Conservation (phyloP, 2,329 filamentous ascomycete species). For the Scytalidium sp. region DNA sequence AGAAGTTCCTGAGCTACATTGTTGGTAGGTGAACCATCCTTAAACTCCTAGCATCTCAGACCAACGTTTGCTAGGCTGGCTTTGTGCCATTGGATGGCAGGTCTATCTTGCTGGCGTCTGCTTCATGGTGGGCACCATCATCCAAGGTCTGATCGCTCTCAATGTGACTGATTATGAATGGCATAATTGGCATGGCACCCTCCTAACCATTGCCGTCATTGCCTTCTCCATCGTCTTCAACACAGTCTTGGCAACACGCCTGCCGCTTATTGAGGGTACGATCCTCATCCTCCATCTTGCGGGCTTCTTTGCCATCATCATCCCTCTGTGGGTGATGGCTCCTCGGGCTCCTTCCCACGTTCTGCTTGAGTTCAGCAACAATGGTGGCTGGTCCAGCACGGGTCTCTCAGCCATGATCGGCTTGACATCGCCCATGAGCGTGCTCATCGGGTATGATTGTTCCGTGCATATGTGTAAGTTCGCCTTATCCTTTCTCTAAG, state of each 20-base stretch:
- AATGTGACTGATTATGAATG: constrained; percentile 32
- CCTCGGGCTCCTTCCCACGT: constrained; percentile 18
- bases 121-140: constrained; percentile 39
- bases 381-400: constrained; percentile 27
- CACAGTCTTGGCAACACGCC: constrained; percentile 31
- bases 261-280: constrained; percentile 39
- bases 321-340: constrained; percentile 30
- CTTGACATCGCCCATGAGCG: constrained; percentile 29
- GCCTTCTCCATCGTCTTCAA: constrained; percentile 39
- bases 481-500: neutral
- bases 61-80: constrained; percentile 33
- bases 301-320: constrained; percentile 40
- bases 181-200: constrained; percentile 38
- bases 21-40: constrained; percentile 29
- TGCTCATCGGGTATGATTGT: constrained; percentile 10
- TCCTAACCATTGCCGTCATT: constrained; percentile 37
- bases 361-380: constrained; percentile 28
- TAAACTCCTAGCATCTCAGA: neutral
- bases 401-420: constrained; percentile 34
- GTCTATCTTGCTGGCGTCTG: constrained; percentile 34
- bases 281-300: constrained; percentile 40
- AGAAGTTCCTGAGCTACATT: constrained; percentile 51
- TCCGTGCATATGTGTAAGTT: constrained; percentile 19
- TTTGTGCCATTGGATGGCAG: constrained; percentile 42
- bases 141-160: constrained; percentile 35